Conservation (phyloP, 208 protist genomes). For the Trichomonas tenax region DNA sequence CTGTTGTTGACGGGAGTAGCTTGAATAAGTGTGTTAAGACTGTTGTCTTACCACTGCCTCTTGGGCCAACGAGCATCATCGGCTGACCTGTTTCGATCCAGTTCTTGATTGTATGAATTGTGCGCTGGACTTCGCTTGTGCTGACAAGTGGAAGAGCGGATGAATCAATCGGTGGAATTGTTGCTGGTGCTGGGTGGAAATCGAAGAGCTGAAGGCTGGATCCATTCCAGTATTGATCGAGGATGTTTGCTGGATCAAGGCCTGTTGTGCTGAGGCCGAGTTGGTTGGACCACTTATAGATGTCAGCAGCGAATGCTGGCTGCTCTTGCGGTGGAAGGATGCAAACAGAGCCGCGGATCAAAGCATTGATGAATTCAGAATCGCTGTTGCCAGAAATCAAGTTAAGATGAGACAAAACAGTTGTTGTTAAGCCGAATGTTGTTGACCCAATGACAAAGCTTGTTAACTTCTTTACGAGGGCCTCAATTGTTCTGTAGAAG, state of each 20-base stretch:
- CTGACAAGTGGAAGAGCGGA: slow-evolving; percentile 39
- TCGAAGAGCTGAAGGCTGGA: not conserved
- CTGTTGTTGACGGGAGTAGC: not conserved
- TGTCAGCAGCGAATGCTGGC: not conserved
- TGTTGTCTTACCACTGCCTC: not conserved
- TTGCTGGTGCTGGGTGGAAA: not conserved
- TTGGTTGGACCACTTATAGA: not conserved
- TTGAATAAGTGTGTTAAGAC: not conserved
- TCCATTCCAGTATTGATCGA: slow-evolving; percentile 21
- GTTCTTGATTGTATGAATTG: slow-evolving; percentile 62
- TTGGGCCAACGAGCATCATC: slow-evolving; percentile 5
- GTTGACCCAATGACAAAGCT: not conserved
- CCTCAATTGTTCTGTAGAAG: not conserved
- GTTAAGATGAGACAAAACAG: not conserved
- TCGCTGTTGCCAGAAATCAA: not conserved
- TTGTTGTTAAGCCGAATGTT: not conserved
- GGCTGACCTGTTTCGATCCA: slow-evolving; percentile 64
- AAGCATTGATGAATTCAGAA: not conserved
- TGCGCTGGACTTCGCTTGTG: slow-evolving; percentile 74
- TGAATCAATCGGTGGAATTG: slow-evolving; percentile 47
- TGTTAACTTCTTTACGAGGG: not conserved
- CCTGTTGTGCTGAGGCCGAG: not conserved
- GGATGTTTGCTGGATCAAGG: not conserved
- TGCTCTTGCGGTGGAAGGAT: not conserved
- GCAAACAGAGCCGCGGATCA: not conserved